Conservation (phyloP, 129 eudicot species). For the Lactuca sativa region DNA sequence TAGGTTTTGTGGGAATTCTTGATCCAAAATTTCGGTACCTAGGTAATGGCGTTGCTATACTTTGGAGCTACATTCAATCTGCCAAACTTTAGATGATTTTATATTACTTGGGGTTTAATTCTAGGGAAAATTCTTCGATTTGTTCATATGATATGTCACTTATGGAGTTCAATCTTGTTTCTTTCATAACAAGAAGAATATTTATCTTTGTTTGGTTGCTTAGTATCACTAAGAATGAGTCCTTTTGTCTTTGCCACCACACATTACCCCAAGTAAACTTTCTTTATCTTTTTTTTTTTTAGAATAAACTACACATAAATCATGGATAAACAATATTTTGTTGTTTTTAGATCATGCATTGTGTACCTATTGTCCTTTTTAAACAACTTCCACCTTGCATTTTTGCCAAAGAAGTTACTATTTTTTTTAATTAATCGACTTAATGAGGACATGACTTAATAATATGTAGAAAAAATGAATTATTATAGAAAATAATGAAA, state of each 20-base stretch:
- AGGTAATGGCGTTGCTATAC: slow-evolving; percentile 10
- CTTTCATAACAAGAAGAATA: neutral
- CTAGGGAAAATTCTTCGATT: slow-evolving; percentile 23
- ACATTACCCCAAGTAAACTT: neutral
- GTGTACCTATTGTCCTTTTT: neutral
- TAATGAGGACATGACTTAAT: too few species aligned
- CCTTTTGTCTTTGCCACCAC: slow-evolving; percentile 24
- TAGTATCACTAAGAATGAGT: slow-evolving; percentile 1
- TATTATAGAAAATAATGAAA: too few species aligned
- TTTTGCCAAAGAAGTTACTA: neutral
- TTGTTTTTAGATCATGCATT: neutral
- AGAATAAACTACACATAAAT: neutral
- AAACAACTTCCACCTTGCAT: neutral
- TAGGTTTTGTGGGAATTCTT: neutral
- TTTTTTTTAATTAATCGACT: neutral
- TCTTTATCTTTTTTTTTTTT: neutral
- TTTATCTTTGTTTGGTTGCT: slow-evolving; percentile 28
- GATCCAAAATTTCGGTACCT: neutral
- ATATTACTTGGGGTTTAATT: neutral
- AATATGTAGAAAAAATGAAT: too few species aligned
- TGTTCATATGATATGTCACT: neutral
- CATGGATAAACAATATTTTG: neutral
- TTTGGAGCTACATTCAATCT: slow-evolving; percentile 12
- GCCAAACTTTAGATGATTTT: slow-evolving; percentile 9
- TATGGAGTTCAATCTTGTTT: slow-evolving; percentile 14